Evolutionary conservation across 1,284 basidiomycete species (phyloP).

Genomic region (Gomphus sp.): DNA sequence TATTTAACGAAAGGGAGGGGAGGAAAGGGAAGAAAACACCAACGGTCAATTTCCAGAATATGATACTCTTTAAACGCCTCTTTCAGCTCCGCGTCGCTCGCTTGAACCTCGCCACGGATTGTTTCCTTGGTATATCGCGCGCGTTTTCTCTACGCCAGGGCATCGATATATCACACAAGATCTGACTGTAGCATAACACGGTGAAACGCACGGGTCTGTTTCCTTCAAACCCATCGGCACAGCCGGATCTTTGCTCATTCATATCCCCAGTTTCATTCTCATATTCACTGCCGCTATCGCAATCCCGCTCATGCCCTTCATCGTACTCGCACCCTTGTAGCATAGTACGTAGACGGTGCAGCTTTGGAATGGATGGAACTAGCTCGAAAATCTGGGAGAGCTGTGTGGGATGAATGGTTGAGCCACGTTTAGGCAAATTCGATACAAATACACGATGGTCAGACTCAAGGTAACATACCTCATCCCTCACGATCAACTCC

Average conservation of each 20-base stretch:
- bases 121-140: conserved; percentile 47
- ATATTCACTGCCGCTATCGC: conserved; percentile 18
- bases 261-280: not conserved
- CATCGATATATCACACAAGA: not conserved
- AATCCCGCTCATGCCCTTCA: conserved; percentile 34
- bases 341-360: conserved; percentile 57
- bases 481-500: conserved; percentile 52
- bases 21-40: not conserved
- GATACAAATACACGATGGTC: not conserved
- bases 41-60: conserved; percentile 66
- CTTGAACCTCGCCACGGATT: conserved; percentile 59
- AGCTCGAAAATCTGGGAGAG: conserved; percentile 69
- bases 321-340: conserved; percentile 62
- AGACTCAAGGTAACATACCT: conserved; percentile 25
- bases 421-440: not conserved
- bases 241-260: conserved; percentile 9
- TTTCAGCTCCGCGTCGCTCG: conserved; percentile 67
- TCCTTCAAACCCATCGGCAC: conserved; percentile 15
- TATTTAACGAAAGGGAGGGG: not conserved
- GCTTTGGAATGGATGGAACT: conserved; percentile 57
- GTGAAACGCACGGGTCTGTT: not conserved
- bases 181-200: not conserved
- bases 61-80: conserved; percentile 53
- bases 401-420: not conserved
- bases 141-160: conserved; percentile 18